These are phyloP conservation scores for Raffaelea ambrosiae DNA, from an alignment of 2,329 filamentous ascomycete species.

Conservation along the genomic window DNA sequence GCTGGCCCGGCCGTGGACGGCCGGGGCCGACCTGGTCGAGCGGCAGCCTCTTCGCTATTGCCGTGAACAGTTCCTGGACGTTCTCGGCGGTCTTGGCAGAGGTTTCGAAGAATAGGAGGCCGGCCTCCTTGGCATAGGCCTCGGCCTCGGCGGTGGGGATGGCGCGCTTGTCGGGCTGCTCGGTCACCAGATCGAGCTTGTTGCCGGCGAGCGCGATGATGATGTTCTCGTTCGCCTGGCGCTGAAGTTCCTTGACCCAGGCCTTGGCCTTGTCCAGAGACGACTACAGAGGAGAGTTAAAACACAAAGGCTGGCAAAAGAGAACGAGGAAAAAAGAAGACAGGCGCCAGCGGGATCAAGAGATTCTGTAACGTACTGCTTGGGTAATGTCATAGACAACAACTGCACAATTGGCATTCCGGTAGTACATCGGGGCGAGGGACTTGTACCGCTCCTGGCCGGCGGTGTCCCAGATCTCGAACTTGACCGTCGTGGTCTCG, in stretches of 20 bases:
- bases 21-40: conserved; percentile 93
- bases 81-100: conserved; percentile 97
- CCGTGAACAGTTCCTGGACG: conserved; percentile 89
- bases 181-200: conserved; percentile 91
- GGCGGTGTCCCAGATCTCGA: conserved; percentile 99
- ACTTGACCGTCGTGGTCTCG: conserved; percentile 97
- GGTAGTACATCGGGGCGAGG: conserved; percentile 97
- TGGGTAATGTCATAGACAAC: conserved; percentile 99
- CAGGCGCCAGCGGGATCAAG: neutral
- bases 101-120: conserved; percentile 95
- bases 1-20: conserved; percentile 61
- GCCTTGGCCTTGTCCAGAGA: conserved; percentile 98
- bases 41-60: conserved; percentile 94
- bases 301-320: neutral
- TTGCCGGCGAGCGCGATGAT: conserved; percentile 97
- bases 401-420: conserved; percentile 98
- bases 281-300: conserved; percentile 46
- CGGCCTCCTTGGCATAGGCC: conserved; percentile 88
- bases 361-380: conserved; percentile 61
- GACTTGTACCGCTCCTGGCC: conserved; percentile 99
- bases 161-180: conserved; percentile 91
- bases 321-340: neutral
- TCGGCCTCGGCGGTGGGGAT: conserved; percentile 85
- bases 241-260: conserved; percentile 98
- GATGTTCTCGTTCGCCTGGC: conserved; percentile 99